These are phyloP conservation scores for Otatea glauca DNA, from an alignment of 176 grass and related monocot genomes.

Conservation along the genomic window DNA sequence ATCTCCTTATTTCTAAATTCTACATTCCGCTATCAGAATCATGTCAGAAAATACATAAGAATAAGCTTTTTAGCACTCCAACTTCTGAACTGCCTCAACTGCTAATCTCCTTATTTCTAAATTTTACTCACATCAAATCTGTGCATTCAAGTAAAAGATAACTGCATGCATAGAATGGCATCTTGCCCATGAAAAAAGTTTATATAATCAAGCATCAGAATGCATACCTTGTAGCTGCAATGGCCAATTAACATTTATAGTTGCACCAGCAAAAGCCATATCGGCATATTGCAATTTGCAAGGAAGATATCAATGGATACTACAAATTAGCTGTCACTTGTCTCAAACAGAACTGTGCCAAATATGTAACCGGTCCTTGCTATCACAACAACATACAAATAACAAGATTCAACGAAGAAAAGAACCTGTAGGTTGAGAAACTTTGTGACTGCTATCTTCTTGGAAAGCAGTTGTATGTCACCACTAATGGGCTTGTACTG, in stretches of 20 bases:
- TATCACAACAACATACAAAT: neutral
- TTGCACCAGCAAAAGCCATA: neutral
- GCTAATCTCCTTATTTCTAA: neutral
- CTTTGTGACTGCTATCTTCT: slow-evolving; percentile 93
- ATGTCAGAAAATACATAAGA: neutral
- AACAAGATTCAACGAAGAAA: slow-evolving; percentile 5
- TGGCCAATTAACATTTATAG: neutral
- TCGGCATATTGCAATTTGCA: neutral
- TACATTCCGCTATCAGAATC: neutral
- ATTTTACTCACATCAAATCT: neutral
- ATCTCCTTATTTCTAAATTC: neutral
- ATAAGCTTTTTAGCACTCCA: neutral
- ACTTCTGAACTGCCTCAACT: neutral
- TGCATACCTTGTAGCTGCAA: neutral
- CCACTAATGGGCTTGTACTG: slow-evolving; percentile 76
- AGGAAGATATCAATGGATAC: neutral
- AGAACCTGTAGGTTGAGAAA: slow-evolving; percentile 90
- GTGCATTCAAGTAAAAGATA: neutral
- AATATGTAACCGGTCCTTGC: neutral
- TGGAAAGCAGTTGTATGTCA: slow-evolving; percentile 86
- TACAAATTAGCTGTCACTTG: neutral
- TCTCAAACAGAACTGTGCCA: neutral
- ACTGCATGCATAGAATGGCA: neutral
- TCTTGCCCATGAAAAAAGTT: neutral
- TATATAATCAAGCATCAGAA: neutral